Evolutionary conservation across 305 asterid genomes (phyloP).

Genomic region (Petunia hybrid): DNA sequence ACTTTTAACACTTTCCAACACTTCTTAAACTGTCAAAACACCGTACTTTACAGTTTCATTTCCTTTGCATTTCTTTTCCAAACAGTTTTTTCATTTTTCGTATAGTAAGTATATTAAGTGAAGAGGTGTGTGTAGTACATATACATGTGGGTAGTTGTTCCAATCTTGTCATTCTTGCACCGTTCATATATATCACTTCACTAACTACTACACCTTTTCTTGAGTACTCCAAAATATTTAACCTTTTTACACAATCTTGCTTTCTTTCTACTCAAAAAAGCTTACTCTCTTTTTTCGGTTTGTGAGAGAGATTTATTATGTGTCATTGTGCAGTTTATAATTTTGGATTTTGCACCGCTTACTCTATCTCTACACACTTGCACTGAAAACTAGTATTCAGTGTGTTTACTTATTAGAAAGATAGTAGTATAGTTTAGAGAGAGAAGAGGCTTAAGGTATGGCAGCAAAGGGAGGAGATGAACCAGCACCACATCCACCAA

Average conservation of each 20-base stretch:
- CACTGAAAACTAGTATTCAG: background rate
- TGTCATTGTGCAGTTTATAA: conserved; percentile 52
- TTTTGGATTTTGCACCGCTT: conserved; percentile 50
- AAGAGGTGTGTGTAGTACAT: conserved; percentile 33
- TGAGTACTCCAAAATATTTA: conserved; percentile 35
- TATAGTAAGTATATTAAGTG: conserved; percentile 29
- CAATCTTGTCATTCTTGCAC: conserved; percentile 35
- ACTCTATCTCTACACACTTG: background rate
- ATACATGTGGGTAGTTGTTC: conserved; percentile 47
- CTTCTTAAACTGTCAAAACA: conserved; percentile 11
- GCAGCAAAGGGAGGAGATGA: conserved; percentile 57
- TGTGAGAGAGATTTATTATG: conserved; percentile 45
- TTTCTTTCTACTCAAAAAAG: conserved; percentile 41
- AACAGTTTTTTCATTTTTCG: conserved; percentile 16
- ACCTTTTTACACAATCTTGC: conserved; percentile 32
- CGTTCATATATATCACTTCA: background rate
- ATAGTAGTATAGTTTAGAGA: background rate
- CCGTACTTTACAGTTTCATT: conserved; percentile 42
- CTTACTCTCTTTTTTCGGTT: conserved; percentile 29
- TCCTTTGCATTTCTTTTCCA: conserved; percentile 25
- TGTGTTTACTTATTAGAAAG: background rate
- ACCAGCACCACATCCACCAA: conserved; percentile 83
- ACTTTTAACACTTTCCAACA: background rate
- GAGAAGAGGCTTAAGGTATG: conserved; percentile 32
- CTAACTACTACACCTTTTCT: too few relatives aligned